phyloP scores from a whole-genome alignment of 768 basidiomycete genomes.

The Podaxis sp. region DNA sequence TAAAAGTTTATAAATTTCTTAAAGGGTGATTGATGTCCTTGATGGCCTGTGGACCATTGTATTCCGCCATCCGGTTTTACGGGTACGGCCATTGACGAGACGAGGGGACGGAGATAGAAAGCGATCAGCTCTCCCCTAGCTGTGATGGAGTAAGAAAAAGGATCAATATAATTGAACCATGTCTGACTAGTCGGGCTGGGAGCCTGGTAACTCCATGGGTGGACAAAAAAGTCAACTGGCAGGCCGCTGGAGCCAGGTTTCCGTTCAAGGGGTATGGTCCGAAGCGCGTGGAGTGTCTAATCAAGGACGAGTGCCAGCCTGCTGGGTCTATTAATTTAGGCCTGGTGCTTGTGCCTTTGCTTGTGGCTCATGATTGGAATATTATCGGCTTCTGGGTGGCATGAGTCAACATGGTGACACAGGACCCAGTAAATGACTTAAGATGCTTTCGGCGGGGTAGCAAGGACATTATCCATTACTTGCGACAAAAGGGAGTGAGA shows the following conservation, averaged over 20 bases:
- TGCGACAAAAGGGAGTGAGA: not conserved
- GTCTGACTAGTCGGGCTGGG: not conserved
- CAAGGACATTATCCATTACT: not conserved
- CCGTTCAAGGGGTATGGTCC: not conserved
- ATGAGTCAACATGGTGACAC: not conserved
- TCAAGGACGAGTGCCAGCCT: not conserved
- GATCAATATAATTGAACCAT: not conserved
- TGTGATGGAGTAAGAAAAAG: not conserved
- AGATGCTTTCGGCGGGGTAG: not conserved
- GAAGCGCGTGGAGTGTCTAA: constrained; percentile 4
- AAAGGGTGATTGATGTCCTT: not conserved
- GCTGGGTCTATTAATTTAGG: not conserved
- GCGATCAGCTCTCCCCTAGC: not conserved
- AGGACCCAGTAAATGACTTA: not conserved
- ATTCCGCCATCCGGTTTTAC: constrained; percentile 16
- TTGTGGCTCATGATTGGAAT: not conserved
- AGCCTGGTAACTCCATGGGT: not conserved
- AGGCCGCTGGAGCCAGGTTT: not conserved
- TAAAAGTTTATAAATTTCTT: not conserved
- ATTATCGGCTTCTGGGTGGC: not conserved
- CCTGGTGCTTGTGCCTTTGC: not conserved
- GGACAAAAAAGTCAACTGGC: not conserved
- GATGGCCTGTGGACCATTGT: not conserved
- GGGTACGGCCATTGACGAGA: not conserved
- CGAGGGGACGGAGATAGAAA: not conserved